A percentile compares a stretch with the other conserved stretches of the same genome.
These are phyloP conservation scores for Annulohypoxylon truncatum DNA, from an alignment of 2,329 filamentous ascomycete species.

Conservation along the genomic window DNA sequence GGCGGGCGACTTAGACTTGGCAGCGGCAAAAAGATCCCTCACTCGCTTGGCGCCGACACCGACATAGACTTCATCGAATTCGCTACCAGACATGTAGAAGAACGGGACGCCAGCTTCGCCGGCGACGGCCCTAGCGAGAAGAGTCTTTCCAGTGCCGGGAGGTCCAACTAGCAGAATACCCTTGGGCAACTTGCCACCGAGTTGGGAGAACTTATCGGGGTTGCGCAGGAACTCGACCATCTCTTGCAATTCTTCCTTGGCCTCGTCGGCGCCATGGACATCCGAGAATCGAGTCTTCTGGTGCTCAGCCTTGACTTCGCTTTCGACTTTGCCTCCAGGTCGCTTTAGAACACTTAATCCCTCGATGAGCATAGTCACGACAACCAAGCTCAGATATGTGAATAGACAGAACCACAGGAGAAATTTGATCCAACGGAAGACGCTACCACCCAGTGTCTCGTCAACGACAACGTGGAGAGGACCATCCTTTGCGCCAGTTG, in stretches of 20 bases:
- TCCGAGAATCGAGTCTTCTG: slow-evolving; percentile 93
- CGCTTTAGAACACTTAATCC: slow-evolving; percentile 82
- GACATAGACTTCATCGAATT: slow-evolving; percentile 98
- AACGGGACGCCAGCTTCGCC: slow-evolving; percentile 98
- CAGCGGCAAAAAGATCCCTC: slow-evolving; percentile 87
- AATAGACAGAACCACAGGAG: slow-evolving; percentile 80
- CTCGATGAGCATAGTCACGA: slow-evolving; percentile 86
- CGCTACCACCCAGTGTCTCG: slow-evolving; percentile 79
- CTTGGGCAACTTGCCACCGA: slow-evolving; percentile 96
- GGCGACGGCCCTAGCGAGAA: slow-evolving; percentile 93
- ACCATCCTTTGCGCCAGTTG: slow-evolving; percentile 78
- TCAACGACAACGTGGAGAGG: slow-evolving; percentile 98
- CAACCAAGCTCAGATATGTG: slow-evolving; percentile 81
- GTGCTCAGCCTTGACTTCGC: slow-evolving; percentile 91
- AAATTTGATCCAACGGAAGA: slow-evolving; percentile 95
- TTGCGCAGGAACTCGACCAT: slow-evolving; percentile 96
- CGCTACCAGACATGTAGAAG: slow-evolving; percentile 99
- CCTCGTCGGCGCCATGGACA: slow-evolving; percentile 97
- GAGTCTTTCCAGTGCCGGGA: slow-evolving; percentile 96
- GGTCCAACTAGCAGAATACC: slow-evolving; percentile 95
- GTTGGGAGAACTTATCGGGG: slow-evolving; percentile 90
- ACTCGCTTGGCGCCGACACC: slow-evolving; percentile 97
- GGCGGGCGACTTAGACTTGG: slow-evolving; percentile 85
- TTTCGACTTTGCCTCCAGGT: slow-evolving; percentile 75
- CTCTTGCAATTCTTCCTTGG: slow-evolving; percentile 97